Evolutionary conservation across 495 filamentous ascomycete genomes (phyloP).

Genomic region (Mytilinidion resinicola): DNA sequence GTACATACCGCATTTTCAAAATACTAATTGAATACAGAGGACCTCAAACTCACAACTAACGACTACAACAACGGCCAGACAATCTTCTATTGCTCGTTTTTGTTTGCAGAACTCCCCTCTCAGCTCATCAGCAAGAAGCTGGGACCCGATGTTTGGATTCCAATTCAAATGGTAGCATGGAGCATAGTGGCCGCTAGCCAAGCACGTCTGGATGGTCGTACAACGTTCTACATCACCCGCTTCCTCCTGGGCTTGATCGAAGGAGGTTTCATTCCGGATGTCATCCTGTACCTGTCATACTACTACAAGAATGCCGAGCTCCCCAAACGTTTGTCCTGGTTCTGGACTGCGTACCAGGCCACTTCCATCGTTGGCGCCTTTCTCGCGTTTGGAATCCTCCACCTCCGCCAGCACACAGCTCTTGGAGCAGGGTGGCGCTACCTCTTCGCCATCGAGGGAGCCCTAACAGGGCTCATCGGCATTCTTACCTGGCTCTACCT

Average conservation of each 20-base stretch:
- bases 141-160: conserved; percentile 18
- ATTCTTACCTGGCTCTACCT: conserved; percentile 60
- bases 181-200: conserved; percentile 9
- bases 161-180: conserved; percentile 16
- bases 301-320: conserved; percentile 66
- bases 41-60: not conserved
- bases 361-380: conserved; percentile 63
- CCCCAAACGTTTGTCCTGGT: conserved; percentile 56
- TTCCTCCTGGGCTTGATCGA: conserved; percentile 12
- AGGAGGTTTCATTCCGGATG: conserved; percentile 37
- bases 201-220: conserved; percentile 6
- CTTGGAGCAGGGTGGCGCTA: conserved; percentile 61
- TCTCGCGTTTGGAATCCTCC: conserved; percentile 64
- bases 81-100: conserved; percentile 10
- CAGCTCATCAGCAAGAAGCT: conserved; percentile 16
- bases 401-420: conserved; percentile 52
- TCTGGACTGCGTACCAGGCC: conserved; percentile 63
- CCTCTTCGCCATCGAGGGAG: conserved; percentile 53
- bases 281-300: conserved; percentile 63
- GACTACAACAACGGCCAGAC: conserved; percentile 18
- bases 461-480: conserved; percentile 56
- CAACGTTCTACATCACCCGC: conserved; percentile 4
- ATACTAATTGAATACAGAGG: not conserved
- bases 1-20: not conserved
- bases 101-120: conserved; percentile 18